These are phyloP conservation scores for Hawksworthiomyces lignivorus DNA, from an alignment of 2,329 filamentous ascomycete genomes.

Conservation along the genomic window DNA sequence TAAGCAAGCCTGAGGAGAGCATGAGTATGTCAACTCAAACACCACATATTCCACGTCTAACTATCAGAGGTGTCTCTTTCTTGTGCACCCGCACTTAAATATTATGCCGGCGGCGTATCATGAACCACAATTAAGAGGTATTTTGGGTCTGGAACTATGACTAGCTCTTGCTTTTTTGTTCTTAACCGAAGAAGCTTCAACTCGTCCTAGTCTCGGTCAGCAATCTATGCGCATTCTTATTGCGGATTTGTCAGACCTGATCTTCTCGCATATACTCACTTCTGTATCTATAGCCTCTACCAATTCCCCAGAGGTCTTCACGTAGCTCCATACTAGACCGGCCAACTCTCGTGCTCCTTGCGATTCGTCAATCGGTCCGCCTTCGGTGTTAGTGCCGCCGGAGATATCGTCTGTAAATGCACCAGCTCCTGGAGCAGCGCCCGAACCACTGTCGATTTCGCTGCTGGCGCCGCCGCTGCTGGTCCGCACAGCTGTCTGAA, in stretches of 20 bases:
- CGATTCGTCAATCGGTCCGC: constrained; percentile 11
- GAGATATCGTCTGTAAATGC: constrained; percentile 38
- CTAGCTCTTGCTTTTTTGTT: constrained; percentile 78
- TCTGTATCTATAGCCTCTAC: constrained; percentile 68
- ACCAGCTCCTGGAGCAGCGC: constrained; percentile 3
- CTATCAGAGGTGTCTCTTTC: too few relatives aligned
- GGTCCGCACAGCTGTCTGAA: constrained; percentile 34
- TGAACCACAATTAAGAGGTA: constrained; percentile 75
- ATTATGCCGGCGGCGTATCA: constrained; percentile 64
- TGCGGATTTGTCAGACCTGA: neutral
- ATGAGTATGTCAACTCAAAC: too few relatives aligned
- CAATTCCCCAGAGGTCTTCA: constrained; percentile 59
- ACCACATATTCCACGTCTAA: too few relatives aligned
- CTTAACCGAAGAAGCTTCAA: constrained; percentile 67
- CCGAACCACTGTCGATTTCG: neutral
- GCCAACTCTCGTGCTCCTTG: constrained; percentile 65
- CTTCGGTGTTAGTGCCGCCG: constrained; percentile 14
- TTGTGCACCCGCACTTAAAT: too few relatives aligned
- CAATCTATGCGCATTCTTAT: too few relatives aligned
- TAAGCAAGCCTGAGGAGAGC: too few relatives aligned
- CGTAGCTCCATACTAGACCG: constrained; percentile 66
- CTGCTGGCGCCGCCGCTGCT: constrained; percentile 13
- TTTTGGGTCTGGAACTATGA: constrained; percentile 73
- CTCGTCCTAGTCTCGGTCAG: constrained; percentile 49
- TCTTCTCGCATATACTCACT: constrained; percentile 32